Evolutionary conservation across 345 rosid genomes (phyloP), one percentile per base, ranked within the genome.

Genomic region (Brassica incana): DNA sequence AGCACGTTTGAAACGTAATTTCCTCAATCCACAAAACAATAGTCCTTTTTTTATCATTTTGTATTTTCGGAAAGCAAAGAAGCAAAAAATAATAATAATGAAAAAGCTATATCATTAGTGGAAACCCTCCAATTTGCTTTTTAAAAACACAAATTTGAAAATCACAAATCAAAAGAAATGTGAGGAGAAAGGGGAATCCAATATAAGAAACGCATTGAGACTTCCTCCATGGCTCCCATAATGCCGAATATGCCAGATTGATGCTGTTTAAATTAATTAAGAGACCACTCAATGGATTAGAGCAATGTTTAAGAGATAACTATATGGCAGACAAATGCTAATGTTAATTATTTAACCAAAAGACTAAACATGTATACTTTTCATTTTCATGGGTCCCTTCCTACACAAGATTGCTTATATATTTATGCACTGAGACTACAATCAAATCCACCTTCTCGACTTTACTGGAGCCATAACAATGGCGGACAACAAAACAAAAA

Each of bases 401-500:
- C 40, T 12, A 32, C 18, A 29, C 66, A 38, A 15, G 14, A 4
- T 54, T 64, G 60, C 33, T n/a, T 27, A 59, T 30, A 54, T 38
- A 32, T 71, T 25, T 48, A 30, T 2, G 27, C 30, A 10, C 6
- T 15, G 40, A n/a, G n/a, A 5, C 38, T 64, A 60, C 32, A 59
- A 59, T 3, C 6, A 27, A 27, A 25, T 0, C 1, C 67, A 20
- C 1, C 27, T 65, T n/a, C 14, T 6, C 68, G 36, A 43, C 14
- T 20, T 52, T 59, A 62, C 52, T 50, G 29, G 35, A 58, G 23
- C 4, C 5, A 1, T 11, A 20, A 40, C 73, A 65, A 80, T 80
- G 83, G 83, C 69, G 73, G 33, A 14, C n/a, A 58, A 43, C 52
- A 72, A 1, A 43, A 10, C 14, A 76, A 33, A 29, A 30, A 65